Evolutionary conservation across 1,284 basidiomycete genomes (phyloP).

Genomic region (Cystobasidium sp.): DNA sequence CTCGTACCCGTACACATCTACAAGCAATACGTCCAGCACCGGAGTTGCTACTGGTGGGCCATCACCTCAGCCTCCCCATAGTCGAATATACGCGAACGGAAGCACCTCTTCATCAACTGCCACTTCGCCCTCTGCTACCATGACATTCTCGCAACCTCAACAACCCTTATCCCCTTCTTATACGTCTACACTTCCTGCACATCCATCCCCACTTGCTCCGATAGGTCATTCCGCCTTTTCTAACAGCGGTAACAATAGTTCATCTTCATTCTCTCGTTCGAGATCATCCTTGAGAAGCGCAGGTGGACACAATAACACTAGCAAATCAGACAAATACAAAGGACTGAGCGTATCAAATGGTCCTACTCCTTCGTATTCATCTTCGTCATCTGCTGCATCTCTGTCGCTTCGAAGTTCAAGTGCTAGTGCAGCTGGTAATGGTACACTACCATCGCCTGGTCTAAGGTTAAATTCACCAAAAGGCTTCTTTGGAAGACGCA

Average conservation of each 20-base stretch:
- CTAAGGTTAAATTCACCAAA: constrained; percentile 13
- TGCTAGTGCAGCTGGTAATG: not conserved
- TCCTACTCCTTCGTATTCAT: not conserved
- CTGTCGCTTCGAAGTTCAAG: constrained; percentile 6
- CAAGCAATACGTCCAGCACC: not conserved
- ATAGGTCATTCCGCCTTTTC: not conserved
- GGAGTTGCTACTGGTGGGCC: not conserved
- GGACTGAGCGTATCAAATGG: constrained; percentile 17
- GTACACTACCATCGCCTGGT: not conserved
- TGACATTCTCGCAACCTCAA: constrained; percentile 8
- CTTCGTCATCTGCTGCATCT: not conserved
- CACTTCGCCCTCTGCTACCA: constrained; percentile 27
- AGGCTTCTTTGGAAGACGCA: constrained; percentile 24
- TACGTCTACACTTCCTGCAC: not conserved
- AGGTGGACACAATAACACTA: not conserved
- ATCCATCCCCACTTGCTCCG: constrained; percentile 24
- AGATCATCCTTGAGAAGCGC: constrained; percentile 19
- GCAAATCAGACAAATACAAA: constrained; percentile 36
- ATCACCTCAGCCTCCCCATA: constrained; percentile 6
- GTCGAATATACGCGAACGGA: constrained; percentile 15
- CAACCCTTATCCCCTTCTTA: not conserved
- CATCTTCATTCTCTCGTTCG: constrained; percentile 22
- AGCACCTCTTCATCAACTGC: constrained; percentile 10
- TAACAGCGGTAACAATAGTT: constrained; percentile 3
- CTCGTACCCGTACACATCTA: constrained; percentile 19